Evolutionary conservation across 2,329 filamentous ascomycete genomes (phyloP).

Genomic region (Cadophora gregata): DNA sequence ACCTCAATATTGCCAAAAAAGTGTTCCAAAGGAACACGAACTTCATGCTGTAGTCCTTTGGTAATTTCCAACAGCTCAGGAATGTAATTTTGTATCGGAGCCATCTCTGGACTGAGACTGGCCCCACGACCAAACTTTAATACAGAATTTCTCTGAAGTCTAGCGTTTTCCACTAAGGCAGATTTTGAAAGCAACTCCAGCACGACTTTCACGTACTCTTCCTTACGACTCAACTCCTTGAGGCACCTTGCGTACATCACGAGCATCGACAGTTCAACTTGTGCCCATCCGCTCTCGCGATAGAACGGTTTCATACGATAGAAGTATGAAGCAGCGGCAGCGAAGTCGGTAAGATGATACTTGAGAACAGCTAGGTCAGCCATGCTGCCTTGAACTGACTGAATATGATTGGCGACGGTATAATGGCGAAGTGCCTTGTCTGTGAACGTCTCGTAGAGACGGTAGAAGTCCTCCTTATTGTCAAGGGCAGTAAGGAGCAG

Average conservation of each 20-base stretch:
- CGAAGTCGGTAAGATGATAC: conserved; percentile 76
- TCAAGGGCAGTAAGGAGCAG: conserved; percentile 66
- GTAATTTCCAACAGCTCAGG: conserved; percentile 41
- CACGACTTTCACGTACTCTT: conserved; percentile 79
- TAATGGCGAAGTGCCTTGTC: conserved; percentile 85
- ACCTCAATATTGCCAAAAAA: conserved; percentile 77
- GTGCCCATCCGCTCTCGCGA: conserved; percentile 76
- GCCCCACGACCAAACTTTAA: conserved; percentile 27
- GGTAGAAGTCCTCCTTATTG: conserved; percentile 68
- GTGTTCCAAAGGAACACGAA: conserved; percentile 70
- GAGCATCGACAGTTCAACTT: conserved; percentile 82
- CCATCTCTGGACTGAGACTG: conserved; percentile 30
- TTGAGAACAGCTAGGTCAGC: conserved; percentile 88
- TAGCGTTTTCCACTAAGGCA: conserved; percentile 59
- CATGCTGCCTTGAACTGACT: conserved; percentile 78
- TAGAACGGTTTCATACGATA: conserved; percentile 80
- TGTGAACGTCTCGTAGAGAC: conserved; percentile 77
- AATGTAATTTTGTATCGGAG: conserved; percentile 42
- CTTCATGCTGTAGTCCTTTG: conserved; percentile 58
- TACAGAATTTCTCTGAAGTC: conserved; percentile 48
- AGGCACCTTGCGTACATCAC: conserved; percentile 86
- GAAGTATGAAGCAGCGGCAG: conserved; percentile 77
- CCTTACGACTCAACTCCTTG: conserved; percentile 73
- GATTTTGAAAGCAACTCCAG: conserved; percentile 76
- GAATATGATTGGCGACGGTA: conserved; percentile 75